Percentiles rank a stretch among this genome's conserved stretches.
Conservation (phyloP, 2,329 filamentous ascomycete genomes). For the Raffaelea arxii region DNA sequence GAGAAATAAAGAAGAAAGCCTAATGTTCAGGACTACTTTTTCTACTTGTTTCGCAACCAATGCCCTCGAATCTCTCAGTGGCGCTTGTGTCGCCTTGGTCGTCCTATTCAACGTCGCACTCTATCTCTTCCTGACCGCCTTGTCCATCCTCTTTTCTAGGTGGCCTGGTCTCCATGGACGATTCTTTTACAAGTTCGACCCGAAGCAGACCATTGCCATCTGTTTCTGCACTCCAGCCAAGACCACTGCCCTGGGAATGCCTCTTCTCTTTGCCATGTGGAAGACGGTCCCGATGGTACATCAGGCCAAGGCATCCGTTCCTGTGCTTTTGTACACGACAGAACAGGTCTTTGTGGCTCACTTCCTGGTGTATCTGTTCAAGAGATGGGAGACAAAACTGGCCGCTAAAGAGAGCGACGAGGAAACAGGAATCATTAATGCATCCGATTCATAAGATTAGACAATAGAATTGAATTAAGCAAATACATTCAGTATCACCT, state of each 20-base stretch:
- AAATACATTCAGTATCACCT: too few relatives aligned
- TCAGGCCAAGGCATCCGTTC: conserved; percentile 49
- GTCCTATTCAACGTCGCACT: conserved; percentile 58
- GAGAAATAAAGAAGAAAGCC: too few relatives aligned
- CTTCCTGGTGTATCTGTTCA: conserved; percentile 34
- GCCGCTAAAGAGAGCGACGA: neutral
- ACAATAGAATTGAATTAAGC: too few relatives aligned
- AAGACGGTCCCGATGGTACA: conserved; percentile 33
- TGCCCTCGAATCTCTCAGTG: conserved; percentile 25
- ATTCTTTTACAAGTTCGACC: conserved; percentile 35
- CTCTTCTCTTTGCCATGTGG: conserved; percentile 60
- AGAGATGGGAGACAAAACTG: neutral
- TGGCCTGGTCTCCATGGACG: conserved; percentile 24
- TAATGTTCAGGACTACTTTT: conserved; percentile 50
- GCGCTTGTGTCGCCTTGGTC: conserved; percentile 56
- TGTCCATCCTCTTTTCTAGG: conserved; percentile 45
- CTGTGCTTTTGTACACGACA: conserved; percentile 27
- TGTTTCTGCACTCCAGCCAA: conserved; percentile 68
- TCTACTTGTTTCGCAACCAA: conserved; percentile 56
- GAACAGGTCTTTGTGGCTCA: conserved; percentile 22
- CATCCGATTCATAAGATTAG: too few relatives aligned
- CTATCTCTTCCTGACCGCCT: conserved; percentile 51
- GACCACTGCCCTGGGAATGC: conserved; percentile 61
- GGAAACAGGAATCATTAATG: too few relatives aligned
- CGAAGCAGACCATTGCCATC: conserved; percentile 40